Evolutionary conservation across 805 yeast species (phyloP), one percentile per base, ranked within the genome.

Genomic region (Candida sithepensis): DNA sequence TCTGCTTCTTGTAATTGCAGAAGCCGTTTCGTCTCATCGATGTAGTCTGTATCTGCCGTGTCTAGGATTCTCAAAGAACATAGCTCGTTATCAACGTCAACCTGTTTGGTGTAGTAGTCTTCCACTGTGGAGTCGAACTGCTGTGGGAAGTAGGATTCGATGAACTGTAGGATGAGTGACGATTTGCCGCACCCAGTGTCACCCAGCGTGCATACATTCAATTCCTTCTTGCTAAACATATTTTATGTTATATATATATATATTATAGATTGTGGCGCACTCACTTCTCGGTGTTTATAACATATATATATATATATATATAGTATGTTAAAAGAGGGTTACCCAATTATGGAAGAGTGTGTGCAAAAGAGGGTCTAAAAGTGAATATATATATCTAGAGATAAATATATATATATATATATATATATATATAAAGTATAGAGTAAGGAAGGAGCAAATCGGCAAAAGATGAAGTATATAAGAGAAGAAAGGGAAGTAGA

Each of bases 1-100:
- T 79, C 82, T 3, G 79, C 76, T 7, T 54, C 48, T 23, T 23
- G 36, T 9, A 60, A 51, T 23, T 61, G 41, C 10, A 16, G 18
- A 18, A 47, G 50, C 36, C 57, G 54, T 10, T 37, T 46, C 4
- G 42, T 37, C 3, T 55, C 56, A 13, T 51, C 70, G 52, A 72
- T 72, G 51, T 74, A 78, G 54, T 75, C 96, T 51, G 84, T 84
- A 40, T 97, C 98, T 1, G 96, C 96, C 2, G 97, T 89, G 61
- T 94, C 99, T 51, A 91, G 71, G 45, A 79, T 71, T 49, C 77
- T 79, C 55, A 78, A 58, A 5, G 56, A 45, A 18, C 65, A 69
- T 43, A 60, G 67, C 51, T 68, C 69, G 23, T 61, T 69, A 47
- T 74, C 74, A 22, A 73, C 64, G 34, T 60, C 30, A 4, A 53